Percentiles rank a stretch among this genome's conserved stretches.
These are phyloP conservation scores for Rhododendron simsii DNA, from an alignment of 148 eudicot species.

Conservation along the genomic window DNA sequence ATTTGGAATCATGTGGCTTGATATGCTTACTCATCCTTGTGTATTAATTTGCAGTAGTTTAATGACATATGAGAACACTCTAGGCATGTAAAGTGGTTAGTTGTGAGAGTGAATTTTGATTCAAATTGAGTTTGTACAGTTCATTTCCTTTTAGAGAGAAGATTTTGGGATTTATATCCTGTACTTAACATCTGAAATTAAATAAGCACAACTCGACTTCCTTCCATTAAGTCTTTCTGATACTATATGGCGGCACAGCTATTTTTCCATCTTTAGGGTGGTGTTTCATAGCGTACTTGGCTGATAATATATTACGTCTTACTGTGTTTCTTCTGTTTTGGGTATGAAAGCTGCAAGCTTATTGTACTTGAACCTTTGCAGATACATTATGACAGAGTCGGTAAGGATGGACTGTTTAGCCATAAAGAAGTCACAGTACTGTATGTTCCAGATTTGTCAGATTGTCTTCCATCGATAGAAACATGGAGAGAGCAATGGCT, in stretches of 20 bases:
- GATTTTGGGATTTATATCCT: neutral
- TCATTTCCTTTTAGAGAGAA: neutral
- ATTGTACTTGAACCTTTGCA: conserved; percentile 28
- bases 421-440: conserved; percentile 89
- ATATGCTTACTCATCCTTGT: neutral
- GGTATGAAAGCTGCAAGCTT: conserved; percentile 4
- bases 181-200: neutral
- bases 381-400: conserved; percentile 96
- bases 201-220: neutral
- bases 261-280: neutral
- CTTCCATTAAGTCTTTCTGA: neutral
- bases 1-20: neutral
- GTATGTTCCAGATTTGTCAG: conserved; percentile 83
- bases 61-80: neutral
- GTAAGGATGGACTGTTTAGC: conserved; percentile 84
- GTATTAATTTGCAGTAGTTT: neutral
- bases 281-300: neutral
- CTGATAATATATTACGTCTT: neutral
- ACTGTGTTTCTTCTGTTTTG: neutral
- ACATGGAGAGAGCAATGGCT: conserved; percentile 90
- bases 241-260: neutral
- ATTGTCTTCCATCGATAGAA: conserved; percentile 79
- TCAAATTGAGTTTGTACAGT: neutral
- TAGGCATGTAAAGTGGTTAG: neutral
- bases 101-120: neutral